Conservation (phyloP, 2,329 filamentous ascomycete species). For the Waltergamsia citrina region DNA sequence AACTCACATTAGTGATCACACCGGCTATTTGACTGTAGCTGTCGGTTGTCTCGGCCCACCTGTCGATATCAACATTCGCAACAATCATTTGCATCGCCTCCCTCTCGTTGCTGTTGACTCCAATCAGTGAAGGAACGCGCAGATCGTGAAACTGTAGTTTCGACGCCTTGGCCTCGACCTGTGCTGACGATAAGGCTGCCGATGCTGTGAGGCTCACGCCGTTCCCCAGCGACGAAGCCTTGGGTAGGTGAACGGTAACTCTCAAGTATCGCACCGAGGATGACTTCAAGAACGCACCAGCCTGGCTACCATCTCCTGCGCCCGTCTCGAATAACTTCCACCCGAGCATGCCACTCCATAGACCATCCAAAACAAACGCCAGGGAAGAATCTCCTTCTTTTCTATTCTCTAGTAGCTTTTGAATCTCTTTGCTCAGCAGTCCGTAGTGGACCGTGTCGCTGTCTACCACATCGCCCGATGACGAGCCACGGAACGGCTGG, state of each 20-base stretch:
- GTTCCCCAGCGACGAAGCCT: slow-evolving; percentile 57
- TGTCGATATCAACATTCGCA: slow-evolving; percentile 52
- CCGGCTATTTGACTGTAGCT: slow-evolving; percentile 46
- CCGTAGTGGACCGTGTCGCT: slow-evolving; percentile 72
- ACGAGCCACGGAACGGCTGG: slow-evolving; percentile 46
- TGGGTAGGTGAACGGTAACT: slow-evolving; percentile 50
- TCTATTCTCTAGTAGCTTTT: slow-evolving; percentile 30
- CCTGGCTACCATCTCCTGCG: not conserved
- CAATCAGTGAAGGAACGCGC: slow-evolving; percentile 58
- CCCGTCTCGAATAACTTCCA: slow-evolving; percentile 6
- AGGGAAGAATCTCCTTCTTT: slow-evolving; percentile 7
- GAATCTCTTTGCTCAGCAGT: slow-evolving; percentile 55
- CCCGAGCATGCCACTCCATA: slow-evolving; percentile 23
- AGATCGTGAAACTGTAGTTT: slow-evolving; percentile 44
- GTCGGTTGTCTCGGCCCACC: slow-evolving; percentile 34
- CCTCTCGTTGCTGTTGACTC: slow-evolving; percentile 65
- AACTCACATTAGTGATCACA: slow-evolving; percentile 50
- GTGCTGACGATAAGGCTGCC: slow-evolving; percentile 12
- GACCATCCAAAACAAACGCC: slow-evolving; percentile 15
- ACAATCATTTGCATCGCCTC: slow-evolving; percentile 56
- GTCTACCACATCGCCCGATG: slow-evolving; percentile 49
- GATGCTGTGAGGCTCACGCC: slow-evolving; percentile 43
- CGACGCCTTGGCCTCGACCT: not conserved
- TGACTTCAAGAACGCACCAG: slow-evolving; percentile 18
- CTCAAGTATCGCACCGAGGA: slow-evolving; percentile 33